A percentile compares a stretch with the other conserved stretches of the same genome.
Conservation (phyloP, 331 rosid species). For the Arachis monticola region DNA sequence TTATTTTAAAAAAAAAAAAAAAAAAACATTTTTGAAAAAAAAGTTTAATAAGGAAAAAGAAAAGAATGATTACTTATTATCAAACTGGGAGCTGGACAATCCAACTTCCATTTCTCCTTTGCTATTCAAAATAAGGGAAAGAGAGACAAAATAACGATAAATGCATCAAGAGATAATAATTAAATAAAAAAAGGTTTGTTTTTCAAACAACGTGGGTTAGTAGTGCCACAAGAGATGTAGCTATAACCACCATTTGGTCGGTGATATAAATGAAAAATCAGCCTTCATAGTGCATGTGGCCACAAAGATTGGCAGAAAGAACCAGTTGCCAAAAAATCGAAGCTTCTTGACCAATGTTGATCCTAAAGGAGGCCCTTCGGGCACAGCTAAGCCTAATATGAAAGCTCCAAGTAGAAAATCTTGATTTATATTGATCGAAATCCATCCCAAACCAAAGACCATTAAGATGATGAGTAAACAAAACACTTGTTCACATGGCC, state of each 20-base stretch:
- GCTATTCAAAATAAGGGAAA: conserved; percentile 47
- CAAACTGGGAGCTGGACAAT: conserved; percentile 1
- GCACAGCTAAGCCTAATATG: conserved; percentile 51
- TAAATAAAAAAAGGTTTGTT: too few species aligned
- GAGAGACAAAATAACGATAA: too few species aligned
- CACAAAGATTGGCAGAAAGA: conserved; percentile 48
- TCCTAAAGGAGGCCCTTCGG: conserved; percentile 57
- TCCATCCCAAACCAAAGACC: conserved; percentile 37
- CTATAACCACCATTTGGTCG: fast-evolving
- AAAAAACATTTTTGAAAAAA: too few species aligned
- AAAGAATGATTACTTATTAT: conserved; percentile 16
- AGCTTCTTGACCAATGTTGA: conserved; percentile 49
- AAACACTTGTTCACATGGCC: conserved; percentile 54
- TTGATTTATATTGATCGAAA: conserved; percentile 24
- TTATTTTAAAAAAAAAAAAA: too few species aligned
- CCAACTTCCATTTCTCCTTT: conserved; percentile 53
- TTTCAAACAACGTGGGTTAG: neutral
- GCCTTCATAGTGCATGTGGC: conserved; percentile 43
- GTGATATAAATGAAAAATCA: conserved; percentile 8
- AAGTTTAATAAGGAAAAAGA: neutral
- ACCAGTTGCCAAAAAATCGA: conserved; percentile 32
- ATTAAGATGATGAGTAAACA: conserved; percentile 41
- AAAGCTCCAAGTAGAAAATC: conserved; percentile 42
- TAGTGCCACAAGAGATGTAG: neutral
- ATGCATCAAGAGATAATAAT: too few species aligned